These are phyloP conservation scores for Haematococcus lacustris DNA, from an alignment of 139 green algal genomes.

Conservation along the genomic window DNA sequence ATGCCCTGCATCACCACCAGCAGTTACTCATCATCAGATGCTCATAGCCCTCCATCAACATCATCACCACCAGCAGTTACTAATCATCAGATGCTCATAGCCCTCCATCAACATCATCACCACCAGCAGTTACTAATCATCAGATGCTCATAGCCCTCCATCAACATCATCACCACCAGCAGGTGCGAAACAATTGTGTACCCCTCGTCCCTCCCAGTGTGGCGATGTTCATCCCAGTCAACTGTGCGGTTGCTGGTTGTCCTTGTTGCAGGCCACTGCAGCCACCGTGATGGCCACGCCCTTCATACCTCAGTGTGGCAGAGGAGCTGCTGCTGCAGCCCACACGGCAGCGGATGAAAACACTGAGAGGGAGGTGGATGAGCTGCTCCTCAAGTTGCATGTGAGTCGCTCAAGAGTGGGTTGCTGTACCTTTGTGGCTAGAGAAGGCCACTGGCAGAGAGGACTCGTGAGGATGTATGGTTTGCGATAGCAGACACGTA, in stretches of 20 bases:
- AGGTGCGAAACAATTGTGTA: neutral
- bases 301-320: neutral
- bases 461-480: neutral
- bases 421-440: neutral
- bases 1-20: neutral
- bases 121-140: neutral
- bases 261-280: constrained; percentile 1
- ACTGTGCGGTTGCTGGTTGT: neutral
- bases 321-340: neutral
- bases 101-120: neutral
- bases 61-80: neutral
- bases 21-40: neutral
- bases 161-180: neutral
- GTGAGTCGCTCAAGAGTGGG: neutral
- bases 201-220: neutral
- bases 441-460: neutral
- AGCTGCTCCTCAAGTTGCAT: constrained; percentile 34
- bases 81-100: neutral
- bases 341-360: constrained; percentile 8
- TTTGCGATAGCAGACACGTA: neutral
- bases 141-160: neutral
- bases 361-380: constrained; percentile 36
- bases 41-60: neutral
- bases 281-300: neutral
- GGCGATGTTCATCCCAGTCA: neutral